Evolutionary conservation across 305 asterid genomes (phyloP), one percentile per base, ranked within the genome.

Genomic region (Solanum hybrid): DNA sequence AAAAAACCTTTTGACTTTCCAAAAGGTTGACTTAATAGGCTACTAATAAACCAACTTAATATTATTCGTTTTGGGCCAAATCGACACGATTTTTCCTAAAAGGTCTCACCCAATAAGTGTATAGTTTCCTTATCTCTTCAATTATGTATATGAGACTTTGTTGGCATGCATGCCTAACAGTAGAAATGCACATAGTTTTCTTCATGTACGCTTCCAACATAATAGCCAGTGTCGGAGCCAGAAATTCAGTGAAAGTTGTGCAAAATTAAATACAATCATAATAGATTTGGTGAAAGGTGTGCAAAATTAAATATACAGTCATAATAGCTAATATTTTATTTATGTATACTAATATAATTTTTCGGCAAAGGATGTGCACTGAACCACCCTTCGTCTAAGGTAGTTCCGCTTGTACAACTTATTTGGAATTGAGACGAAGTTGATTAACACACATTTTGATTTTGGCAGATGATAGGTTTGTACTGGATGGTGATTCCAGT

Each of bases 401-500:
- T 26, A 26, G 8, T 2, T 71, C 77, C 9, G 10, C 78, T 0
- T 4, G 2, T 12, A 1, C 64, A 79, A 36, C 22, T 79, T 11
- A 36, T 6, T 36, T 79, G 85, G 56, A 17, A 36, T 36, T 79
- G 32, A 79, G 56, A 79, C 32, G 12, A 22, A 36, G 22, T 79
- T 78, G 85, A 78, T 35, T 78, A 22, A 78, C 31, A 12, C 3
- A 79, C 10, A 35, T 14, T 42, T 42, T 42, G 75, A 85, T 56
- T 88, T 84, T 78, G 93, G 85, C 95, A 96, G 98, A 95, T 97
- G 98, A 97, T 97, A 75, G 99, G 95, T 93, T 87, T 93, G 90
- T 96, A 97, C 34, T 97, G 98, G 99, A 97, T 97, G 88, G 96
- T 93, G 75, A 93, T 97, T 77, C 99, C 99, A 11, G 93, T 96